Evolutionary conservation across 768 basidiomycete species (phyloP).

Genomic region (Cyathus striatus): DNA sequence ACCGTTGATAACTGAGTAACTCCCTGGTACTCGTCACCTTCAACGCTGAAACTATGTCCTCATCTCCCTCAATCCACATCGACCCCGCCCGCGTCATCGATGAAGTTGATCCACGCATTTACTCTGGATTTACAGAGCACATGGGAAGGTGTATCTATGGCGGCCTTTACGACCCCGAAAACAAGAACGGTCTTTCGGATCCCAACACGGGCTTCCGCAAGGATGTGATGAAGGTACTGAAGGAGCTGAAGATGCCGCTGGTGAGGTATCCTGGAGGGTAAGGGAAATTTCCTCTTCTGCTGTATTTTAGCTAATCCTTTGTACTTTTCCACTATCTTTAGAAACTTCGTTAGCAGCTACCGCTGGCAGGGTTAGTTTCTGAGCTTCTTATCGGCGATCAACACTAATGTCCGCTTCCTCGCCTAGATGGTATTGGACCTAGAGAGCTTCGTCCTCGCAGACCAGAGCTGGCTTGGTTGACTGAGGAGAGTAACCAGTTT

Average conservation of each 20-base stretch:
- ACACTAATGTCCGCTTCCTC: background rate
- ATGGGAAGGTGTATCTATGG: conserved; percentile 54
- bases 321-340: conserved; percentile 5
- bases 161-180: conserved; percentile 37
- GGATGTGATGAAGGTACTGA: conserved; percentile 42
- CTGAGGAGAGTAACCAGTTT: conserved; percentile 57
- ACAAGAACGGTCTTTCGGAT: conserved; percentile 29
- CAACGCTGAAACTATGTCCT: background rate
- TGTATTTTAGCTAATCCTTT: too few species aligned
- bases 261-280: conserved; percentile 52
- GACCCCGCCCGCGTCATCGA: conserved; percentile 36
- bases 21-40: too few species aligned
- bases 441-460: conserved; percentile 41
- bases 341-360: conserved; percentile 51
- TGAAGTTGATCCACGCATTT: conserved; percentile 43
- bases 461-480: conserved; percentile 58
- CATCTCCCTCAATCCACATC: conserved; percentile 29
- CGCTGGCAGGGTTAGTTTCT: conserved; percentile 38
- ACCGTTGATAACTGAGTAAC: too few species aligned
- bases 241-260: conserved; percentile 41
- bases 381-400: background rate
- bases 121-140: conserved; percentile 61
- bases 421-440: conserved; percentile 49
- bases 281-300: too few species aligned
- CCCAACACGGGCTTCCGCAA: conserved; percentile 40